A percentile compares a stretch with the other conserved stretches of the same genome.
Evolutionary conservation across 176 grass and related monocot genomes (phyloP).

Genomic region (Musa itinerans): DNA sequence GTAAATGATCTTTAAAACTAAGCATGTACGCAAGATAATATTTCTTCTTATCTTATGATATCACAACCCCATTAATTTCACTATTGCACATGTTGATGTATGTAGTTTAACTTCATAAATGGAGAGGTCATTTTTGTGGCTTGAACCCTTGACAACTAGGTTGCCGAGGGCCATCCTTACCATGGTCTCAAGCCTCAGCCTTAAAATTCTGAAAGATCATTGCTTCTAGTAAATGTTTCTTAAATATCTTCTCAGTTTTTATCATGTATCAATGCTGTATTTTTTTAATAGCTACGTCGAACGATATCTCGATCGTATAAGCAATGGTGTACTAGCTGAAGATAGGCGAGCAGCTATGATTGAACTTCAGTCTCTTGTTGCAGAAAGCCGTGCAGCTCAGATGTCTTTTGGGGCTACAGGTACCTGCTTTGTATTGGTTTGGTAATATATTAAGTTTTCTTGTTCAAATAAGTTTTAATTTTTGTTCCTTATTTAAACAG

Average conservation of each 20-base stretch:
- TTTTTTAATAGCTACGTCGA: conserved; percentile 48
- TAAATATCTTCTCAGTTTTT: neutral
- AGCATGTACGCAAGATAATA: no score
- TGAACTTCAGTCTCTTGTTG: conserved; percentile 74
- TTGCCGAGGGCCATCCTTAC: neutral
- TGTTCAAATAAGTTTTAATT: neutral
- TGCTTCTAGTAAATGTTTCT: neutral
- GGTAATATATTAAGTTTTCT: neutral
- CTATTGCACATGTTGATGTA: no score
- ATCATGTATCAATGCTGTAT: neutral
- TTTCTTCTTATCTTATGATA: no score
- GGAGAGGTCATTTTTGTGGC: neutral
- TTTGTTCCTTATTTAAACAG: conserved; percentile 15
- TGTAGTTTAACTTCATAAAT: neutral
- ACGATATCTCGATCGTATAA: conserved; percentile 77
- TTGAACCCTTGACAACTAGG: neutral
- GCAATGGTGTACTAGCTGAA: conserved; percentile 69
- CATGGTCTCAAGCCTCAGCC: neutral
- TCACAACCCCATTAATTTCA: no score
- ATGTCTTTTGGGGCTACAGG: conserved; percentile 93
- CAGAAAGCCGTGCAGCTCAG: conserved; percentile 76
- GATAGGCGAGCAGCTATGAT: conserved; percentile 83
- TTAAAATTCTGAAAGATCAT: neutral
- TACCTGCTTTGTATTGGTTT: conserved; percentile 24
- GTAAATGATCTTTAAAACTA: no score